These are phyloP conservation scores for Rhodotorula sp. DNA, from an alignment of 1,284 basidiomycete species.

Conservation along the genomic window DNA sequence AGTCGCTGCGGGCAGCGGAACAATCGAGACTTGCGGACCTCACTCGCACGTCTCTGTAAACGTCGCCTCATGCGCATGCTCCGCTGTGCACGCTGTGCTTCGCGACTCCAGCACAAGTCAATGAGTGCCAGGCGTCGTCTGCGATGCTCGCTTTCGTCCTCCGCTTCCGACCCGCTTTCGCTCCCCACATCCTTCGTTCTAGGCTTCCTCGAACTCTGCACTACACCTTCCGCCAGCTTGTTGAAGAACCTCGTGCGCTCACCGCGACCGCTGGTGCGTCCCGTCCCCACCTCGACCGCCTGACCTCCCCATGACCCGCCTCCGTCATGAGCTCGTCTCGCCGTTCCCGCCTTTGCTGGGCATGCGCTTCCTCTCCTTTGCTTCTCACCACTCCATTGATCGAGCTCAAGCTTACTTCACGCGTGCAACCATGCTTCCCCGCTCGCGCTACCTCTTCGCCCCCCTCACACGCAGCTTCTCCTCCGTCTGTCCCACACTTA, in stretches of 20 bases:
- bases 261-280: no score
- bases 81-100: no score
- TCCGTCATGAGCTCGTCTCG: background rate
- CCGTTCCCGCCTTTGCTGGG: no score
- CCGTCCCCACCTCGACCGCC: background rate
- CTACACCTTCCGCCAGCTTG: no score
- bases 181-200: background rate
- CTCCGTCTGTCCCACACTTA: background rate
- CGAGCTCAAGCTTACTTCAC: background rate
- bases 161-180: background rate
- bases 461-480: background rate
- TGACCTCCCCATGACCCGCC: background rate
- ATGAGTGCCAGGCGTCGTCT: background rate
- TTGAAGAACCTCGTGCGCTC: background rate
- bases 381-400: accelerated
- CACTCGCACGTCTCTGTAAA: no score
- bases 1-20: background rate
- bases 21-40: background rate
- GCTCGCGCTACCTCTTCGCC: background rate
- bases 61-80: background rate
- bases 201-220: no score
- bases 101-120: no score
- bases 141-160: background rate
- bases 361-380: background rate
- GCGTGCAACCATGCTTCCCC: background rate